Base-by-base conservation (phyloP, 1,284 basidiomycete genomes). In the Pterulicium gracile region DNA sequence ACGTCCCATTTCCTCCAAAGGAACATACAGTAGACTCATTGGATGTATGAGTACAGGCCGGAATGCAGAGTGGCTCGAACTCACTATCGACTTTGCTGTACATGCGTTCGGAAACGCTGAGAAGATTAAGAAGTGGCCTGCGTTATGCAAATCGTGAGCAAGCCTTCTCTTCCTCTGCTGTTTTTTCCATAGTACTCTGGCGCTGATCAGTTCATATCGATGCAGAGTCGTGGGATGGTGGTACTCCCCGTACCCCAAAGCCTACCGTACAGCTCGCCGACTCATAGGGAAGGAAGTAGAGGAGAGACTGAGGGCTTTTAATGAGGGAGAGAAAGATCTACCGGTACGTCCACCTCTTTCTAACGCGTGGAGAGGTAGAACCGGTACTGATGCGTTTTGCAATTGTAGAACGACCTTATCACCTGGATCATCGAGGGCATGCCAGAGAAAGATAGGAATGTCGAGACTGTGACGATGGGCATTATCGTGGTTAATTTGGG, bases 21-120 rank as follows among this genome's bases (percentile, higher is more conserved):
- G 4, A 20, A 27, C 43, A 18, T 27, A 20, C 22, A 46, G 21
- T 12, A 21, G 23, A 15, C 36, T 39, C 15, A 39, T 39, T 39
- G n/a, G 10, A n/a, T 32, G 36, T 39, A 4, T 24, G 13, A 17
- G 34, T 41, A 10, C 40, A 61, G 59, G 59, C 48, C 55, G 57
- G 7, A 49, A 63, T 44, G 44, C 50, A 4, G 59, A 58, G 3
- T 64, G 54, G 36, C 48, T 58, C 15, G 46, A 54, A 5, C 50
- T 60, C 3, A 59, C 53, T 20, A 54, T 58, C 20, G 36, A 54
- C 1, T 60, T 56, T 42, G 53, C 62, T 0, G 46, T 57, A 17
- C 49, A 54, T n/a, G 52, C 60, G 14, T 45, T 50, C 13, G 49
- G 50, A 19, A 51, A 49, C 17, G 47, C 53, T 2, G 32, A 42